Conservation (phyloP, 2,329 filamentous ascomycete species). For the Phialocephala sp. region DNA sequence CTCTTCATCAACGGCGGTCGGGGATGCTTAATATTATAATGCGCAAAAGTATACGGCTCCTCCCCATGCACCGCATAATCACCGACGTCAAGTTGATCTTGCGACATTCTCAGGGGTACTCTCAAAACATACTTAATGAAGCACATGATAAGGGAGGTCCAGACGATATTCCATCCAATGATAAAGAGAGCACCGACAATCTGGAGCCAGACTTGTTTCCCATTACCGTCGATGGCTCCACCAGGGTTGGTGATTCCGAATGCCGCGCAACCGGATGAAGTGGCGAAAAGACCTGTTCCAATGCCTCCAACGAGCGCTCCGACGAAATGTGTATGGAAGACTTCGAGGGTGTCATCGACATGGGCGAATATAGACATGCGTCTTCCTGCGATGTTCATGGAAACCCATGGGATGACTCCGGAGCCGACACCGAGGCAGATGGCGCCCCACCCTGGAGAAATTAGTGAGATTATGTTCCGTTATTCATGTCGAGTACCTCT, state of each 20-base stretch:
- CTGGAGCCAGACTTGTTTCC: conserved; percentile 47
- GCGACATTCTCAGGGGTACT: conserved; percentile 53
- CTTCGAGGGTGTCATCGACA: conserved; percentile 58
- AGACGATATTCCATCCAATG: conserved; percentile 56
- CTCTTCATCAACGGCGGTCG: conserved; percentile 15
- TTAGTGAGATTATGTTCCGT: neutral
- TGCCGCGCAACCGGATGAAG: conserved; percentile 51
- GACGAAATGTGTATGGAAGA: conserved; percentile 55
- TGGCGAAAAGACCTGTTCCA: conserved; percentile 53
- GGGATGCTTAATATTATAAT: conserved; percentile 24
- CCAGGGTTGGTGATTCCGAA: conserved; percentile 52
- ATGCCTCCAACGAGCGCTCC: conserved; percentile 53
- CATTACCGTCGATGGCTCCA: conserved; percentile 56
- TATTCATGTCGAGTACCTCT: neutral
- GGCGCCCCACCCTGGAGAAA: conserved; percentile 16
- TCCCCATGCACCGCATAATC: conserved; percentile 56
- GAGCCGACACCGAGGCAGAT: conserved; percentile 19
- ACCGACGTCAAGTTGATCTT: conserved; percentile 52
- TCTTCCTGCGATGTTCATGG: conserved; percentile 54
- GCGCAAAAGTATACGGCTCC: conserved; percentile 23
- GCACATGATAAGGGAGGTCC: conserved; percentile 54
- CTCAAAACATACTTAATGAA: conserved; percentile 57
- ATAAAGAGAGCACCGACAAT: conserved; percentile 50
- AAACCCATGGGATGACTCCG: conserved; percentile 43
- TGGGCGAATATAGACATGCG: conserved; percentile 62